These are phyloP conservation scores for Komagataella mondaviorum DNA, from an alignment of 805 yeast species.

Conservation along the genomic window DNA sequence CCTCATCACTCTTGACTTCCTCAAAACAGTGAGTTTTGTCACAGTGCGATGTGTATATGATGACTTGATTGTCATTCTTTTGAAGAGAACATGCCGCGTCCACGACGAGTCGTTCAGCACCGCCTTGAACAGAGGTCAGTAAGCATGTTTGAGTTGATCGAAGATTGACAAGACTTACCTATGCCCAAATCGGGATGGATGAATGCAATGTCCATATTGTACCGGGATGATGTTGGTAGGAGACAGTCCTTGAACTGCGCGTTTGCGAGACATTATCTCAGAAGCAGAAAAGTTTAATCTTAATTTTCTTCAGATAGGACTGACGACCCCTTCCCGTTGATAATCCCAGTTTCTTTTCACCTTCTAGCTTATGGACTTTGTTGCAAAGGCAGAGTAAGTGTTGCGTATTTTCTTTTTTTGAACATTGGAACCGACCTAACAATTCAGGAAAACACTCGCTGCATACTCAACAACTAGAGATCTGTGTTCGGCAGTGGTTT, in stretches of 20 bases:
- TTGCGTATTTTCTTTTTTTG: not conserved
- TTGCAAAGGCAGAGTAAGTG: conserved; percentile 1
- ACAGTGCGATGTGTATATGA: conserved; percentile 81
- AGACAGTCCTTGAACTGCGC: not conserved
- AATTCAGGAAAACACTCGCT: conserved; percentile 2
- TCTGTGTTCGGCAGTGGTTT: not conserved
- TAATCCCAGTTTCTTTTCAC: not conserved
- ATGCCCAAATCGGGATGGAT: conserved; percentile 95
- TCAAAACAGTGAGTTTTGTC: conserved; percentile 83
- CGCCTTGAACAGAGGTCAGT: conserved; percentile 23
- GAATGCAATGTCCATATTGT: conserved; percentile 53
- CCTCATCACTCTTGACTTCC: conserved; percentile 49
- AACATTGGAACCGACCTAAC: not conserved
- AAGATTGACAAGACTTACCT: conserved; percentile 24
- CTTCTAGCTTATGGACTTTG: not conserved
- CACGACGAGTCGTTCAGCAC: conserved; percentile 94
- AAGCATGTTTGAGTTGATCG: not conserved
- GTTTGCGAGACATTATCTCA: not conserved
- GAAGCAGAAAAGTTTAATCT: not conserved
- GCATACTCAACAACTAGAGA: conserved; percentile 2
- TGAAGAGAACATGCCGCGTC: conserved; percentile 90
- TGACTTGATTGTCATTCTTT: conserved; percentile 33
- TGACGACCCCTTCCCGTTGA: not conserved
- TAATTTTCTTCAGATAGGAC: not conserved
- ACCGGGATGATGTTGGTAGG: not conserved